Evolutionary conservation across 2,329 filamentous ascomycete species (phyloP), one percentile per base, ranked within the genome.

Genomic region (Pseudodiploospora longispora): DNA sequence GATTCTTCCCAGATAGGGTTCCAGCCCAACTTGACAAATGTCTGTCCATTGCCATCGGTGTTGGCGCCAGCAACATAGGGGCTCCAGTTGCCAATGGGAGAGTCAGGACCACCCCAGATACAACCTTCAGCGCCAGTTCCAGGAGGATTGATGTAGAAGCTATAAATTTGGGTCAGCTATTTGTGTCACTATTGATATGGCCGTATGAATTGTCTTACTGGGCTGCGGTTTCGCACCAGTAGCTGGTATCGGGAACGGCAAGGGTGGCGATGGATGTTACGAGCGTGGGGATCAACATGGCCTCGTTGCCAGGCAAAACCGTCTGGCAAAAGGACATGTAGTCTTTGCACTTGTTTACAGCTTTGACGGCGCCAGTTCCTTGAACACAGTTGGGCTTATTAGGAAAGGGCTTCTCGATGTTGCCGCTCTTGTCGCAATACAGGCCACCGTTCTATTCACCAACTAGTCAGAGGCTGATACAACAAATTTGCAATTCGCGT

Each of bases 211-310:
- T 5, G 10, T 72, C 81, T 71, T 72, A 86, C 78, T 91, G 86
- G 47, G 86, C 83, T 47, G 85, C 77, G 9, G 85, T 89, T 37
- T 67, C 64, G 53, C 72, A 78, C 85, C 85, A 90, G 64, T 90
- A 90, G 44, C 66, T 72, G 12, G 72, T 65, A 45, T 72, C 82
- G 6, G 86, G 86, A 32, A 90, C 84, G 40, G 86, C 84, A 43
- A 91, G 69, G 30, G 72, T 74, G n/a, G 71, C 69, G 7, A 61
- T 62, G 49, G 70, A 66, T 27, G 70, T 57, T 38, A 89, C 80
- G 50, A 80, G 63, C n/a, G 84, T 90, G 10, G 85, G 84, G 55
- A 89, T 89, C 53, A 89, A 70, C 85, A 90, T 90, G 48, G 82
- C 82, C 67, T 90, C 85, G 55, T 87, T 83, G 40, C 85, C 85